Conservation (phyloP, 176 grass and related monocot genomes). For the Oropetium thomaeum region DNA sequence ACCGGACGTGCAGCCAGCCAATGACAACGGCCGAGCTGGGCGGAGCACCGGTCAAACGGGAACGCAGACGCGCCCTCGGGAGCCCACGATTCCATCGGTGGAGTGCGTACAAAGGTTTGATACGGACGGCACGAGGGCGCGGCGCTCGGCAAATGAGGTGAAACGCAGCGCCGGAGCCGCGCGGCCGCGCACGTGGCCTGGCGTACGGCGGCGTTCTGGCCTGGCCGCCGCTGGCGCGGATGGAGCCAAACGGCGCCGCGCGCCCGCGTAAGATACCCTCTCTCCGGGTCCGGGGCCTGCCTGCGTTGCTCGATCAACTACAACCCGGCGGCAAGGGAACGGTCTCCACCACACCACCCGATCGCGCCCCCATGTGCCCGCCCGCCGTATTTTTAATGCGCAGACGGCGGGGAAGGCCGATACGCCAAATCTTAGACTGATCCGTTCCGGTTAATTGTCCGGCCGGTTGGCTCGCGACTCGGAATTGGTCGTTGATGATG, state of each 20-base stretch:
- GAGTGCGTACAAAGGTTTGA: neutral
- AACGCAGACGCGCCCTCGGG: neutral
- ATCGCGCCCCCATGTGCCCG: slow-evolving; percentile 24
- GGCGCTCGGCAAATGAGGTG: neutral
- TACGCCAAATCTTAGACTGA: neutral
- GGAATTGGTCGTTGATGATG: too few species aligned
- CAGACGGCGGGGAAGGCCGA: neutral
- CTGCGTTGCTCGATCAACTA: too few species aligned
- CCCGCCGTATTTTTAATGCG: neutral
- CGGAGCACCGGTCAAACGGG: neutral
- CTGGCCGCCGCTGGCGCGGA: neutral
- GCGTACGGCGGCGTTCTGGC: slow-evolving; percentile 9
- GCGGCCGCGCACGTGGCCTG: neutral
- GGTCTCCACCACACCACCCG: neutral
- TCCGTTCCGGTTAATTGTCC: neutral
- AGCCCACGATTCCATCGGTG: neutral
- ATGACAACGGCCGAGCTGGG: neutral
- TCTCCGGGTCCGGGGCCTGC: too few species aligned
- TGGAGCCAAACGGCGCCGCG: slow-evolving; percentile 14
- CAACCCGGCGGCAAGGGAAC: neutral
- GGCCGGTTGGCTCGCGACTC: neutral
- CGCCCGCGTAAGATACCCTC: neutral
- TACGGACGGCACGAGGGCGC: neutral
- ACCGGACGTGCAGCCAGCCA: neutral
- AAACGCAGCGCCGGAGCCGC: too few species aligned